Percentiles rank a stretch among this genome's conserved stretches.
These are phyloP conservation scores for Hypoxylon sp. DNA, from an alignment of 2,329 filamentous ascomycete genomes.

Conservation along the genomic window DNA sequence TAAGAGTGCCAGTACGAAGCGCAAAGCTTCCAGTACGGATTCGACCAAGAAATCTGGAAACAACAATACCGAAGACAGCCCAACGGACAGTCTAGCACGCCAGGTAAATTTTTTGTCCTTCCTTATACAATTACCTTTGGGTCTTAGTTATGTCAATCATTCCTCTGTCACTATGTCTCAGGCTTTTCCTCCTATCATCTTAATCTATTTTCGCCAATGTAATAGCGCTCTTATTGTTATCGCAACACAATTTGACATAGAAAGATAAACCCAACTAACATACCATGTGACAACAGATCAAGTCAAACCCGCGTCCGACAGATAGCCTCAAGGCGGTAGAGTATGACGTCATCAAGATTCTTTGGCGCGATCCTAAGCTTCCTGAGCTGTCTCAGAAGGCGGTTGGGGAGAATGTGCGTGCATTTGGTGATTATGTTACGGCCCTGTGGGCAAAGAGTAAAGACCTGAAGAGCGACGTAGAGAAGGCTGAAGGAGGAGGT, in stretches of 20 bases:
- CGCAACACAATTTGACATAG: background rate
- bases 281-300: constrained; percentile 38
- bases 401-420: constrained; percentile 58
- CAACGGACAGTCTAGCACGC: constrained; percentile 23
- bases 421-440: constrained; percentile 68
- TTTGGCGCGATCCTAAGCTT: constrained; percentile 47
- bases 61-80: constrained; percentile 12
- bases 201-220: background rate
- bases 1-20: constrained; percentile 14
- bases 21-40: constrained; percentile 23
- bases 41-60: constrained; percentile 14
- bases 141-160: background rate
- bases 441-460: constrained; percentile 65
- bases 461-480: constrained; percentile 60
- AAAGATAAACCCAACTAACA: constrained; percentile 15
- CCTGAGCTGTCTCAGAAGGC: constrained; percentile 54
- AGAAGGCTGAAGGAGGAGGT: constrained; percentile 43
- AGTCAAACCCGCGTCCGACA: constrained; percentile 40
- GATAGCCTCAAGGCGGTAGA: constrained; percentile 48
- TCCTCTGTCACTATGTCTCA: background rate
- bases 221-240: background rate
- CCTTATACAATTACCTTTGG: background rate
- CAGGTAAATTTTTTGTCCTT: constrained; percentile 21
- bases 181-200: background rate
- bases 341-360: constrained; percentile 51